These are phyloP conservation scores for Russula compacta DNA, from an alignment of 768 basidiomycete genomes.

Conservation along the genomic window DNA sequence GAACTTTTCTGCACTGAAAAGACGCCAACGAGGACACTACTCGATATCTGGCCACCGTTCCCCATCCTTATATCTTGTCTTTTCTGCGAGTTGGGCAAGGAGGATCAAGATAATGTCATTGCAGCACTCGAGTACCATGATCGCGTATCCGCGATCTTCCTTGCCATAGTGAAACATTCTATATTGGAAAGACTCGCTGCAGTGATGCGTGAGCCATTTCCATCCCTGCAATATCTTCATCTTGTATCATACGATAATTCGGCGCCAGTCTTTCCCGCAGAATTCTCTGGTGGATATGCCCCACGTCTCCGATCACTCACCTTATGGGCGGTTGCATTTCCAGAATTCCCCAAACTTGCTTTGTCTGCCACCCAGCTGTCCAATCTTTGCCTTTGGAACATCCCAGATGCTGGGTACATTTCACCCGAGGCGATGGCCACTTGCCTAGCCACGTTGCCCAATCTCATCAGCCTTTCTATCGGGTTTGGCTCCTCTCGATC, in stretches of 20 bases:
- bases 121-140: neutral
- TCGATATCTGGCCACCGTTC: neutral
- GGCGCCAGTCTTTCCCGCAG: neutral
- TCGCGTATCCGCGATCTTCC: neutral
- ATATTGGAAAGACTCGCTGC: neutral
- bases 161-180: neutral
- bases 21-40: neutral
- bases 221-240: neutral
- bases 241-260: neutral
- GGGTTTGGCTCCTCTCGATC: neutral
- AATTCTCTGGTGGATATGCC: neutral
- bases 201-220: neutral
- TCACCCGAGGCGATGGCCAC: neutral
- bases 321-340: neutral
- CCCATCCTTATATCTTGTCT: neutral
- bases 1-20: neutral
- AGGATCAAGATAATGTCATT: neutral
- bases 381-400: neutral
- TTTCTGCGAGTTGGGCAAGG: too few relatives aligned
- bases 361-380: neutral
- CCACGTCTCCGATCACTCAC: neutral
- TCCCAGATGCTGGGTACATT: neutral
- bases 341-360: neutral
- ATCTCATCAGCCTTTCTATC: neutral
- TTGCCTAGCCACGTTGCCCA: neutral